Evolutionary conservation across 2,329 filamentous ascomycete species (phyloP), one percentile per base, ranked within the genome.

Genomic region (Diaporthe eres): DNA sequence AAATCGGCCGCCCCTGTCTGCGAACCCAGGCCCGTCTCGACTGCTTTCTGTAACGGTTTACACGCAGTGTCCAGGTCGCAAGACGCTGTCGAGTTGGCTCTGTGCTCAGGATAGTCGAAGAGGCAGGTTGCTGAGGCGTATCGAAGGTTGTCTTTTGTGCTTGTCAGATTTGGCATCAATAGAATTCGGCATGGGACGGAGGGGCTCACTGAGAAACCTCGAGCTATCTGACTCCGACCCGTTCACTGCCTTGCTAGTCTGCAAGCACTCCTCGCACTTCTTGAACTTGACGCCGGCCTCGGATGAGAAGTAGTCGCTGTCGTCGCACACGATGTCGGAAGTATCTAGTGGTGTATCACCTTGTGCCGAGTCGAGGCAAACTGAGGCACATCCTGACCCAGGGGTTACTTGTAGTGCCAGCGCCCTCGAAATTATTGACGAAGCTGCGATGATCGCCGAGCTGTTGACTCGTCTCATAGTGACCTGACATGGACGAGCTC

Each of bases 151-250:
- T 90, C 88, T 89, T 61, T 58, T 22, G 34, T 5, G 10, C 47
- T 13, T 22, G 22, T 9, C 22, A 22, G 78, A 81, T 77, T 82
- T 81, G 75, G 55, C 39, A 15, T 34, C 31, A 9, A 15, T 37
- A 10, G 34, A 37, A 6, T 37, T 37, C 9, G 34, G 4, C 34
- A 37, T 8, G 34, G 34, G 34, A 8, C 34, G 34, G 55, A 17
- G 25, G 1, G n/a, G n/a, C 86, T 81, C 85, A 90, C 88, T 89
- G 42, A 90, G 75, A 74, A 86, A 87, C 86, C 85, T 89, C 5
- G 81, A 80, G 0, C 85, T 53, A 53, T 89, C 88, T 1, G 78
- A 86, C 76, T 88, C 85, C 0, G 79, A 77, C 0, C 80, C 83
- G 47, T 83, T 84, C 2, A 83, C 80, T 2, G 83, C 82, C 0